Base-by-base conservation (phyloP, 1,284 basidiomycete genomes). In the Ceratobasidium sp. region DNA sequence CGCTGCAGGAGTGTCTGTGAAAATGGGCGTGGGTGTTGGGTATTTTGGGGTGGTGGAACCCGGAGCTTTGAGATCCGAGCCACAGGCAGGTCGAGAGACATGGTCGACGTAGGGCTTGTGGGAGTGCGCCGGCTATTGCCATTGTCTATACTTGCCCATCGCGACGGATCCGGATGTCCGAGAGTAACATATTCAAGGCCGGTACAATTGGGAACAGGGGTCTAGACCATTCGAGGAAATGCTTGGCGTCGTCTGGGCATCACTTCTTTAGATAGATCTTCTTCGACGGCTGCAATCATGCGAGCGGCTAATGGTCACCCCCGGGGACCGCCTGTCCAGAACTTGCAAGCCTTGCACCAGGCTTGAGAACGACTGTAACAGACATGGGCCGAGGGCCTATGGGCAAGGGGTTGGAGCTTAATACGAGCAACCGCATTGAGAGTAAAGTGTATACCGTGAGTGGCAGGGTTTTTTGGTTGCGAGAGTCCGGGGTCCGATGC, bases 261-360 rank as follows among this genome's bases (percentile, higher is more conserved):
- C 51, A 67, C 64, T 67, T 67, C 64, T 67, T 67, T 67, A 54
- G n/a, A 56, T 42, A 67, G 49, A 64, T 25, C 48, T 30, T 30
- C 42, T 42, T 9, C 16, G 36, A 12, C 18, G 23, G 9, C 21
- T 51, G 30, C 62, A 64, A 64, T 66, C 63, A 46, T 33, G 48
- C 48, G 11, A 49, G 14, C 48, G 36, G 62, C 33, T 53, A 53
- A 28, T 16, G 21, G 2, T 14, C 18, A 53, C 46, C 9, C 49
- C 62, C 25, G 9, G 11, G 36, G 9, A 9, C 9, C 1, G 36
- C 36, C 36, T 38, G 36, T 8, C 36, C 36, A 4, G 8, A 38
- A 38, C 36, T 11, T 8, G 36, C 36, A 38, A 38, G 36, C 9
- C 11, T 9, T 38, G 36, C 36, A 38, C 36, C 33, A 33, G 36